Base-by-base conservation (phyloP, 371 early-diverging fungal species). In the Saksenaea oblongispora region DNA sequence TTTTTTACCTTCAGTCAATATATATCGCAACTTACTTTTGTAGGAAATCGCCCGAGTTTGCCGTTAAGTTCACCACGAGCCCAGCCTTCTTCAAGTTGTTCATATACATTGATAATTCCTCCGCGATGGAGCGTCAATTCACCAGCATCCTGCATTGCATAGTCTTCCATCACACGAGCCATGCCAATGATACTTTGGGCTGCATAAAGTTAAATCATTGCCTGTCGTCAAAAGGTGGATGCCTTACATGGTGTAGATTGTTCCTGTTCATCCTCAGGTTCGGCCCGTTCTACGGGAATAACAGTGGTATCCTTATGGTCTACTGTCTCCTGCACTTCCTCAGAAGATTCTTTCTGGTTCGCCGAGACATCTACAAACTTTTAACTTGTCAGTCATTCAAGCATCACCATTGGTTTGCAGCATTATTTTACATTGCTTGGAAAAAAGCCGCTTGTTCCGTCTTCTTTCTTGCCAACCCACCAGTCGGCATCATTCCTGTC, bases 31-130 rank as follows among this genome's bases (percentile, higher is more conserved):
- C 54, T 62, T 82, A 87, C 83, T 74, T 85, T 83, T 39, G 83
- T 82, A 14, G 92, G 93, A 71, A 91, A 88, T 39, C 75, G 71
- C 35, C 93, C 93, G 15, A 78, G 67, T 54, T 80, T 83, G 54
- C 91, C 91, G 65, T 90, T 86, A 60, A 84, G 66, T 65, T 86
- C 89, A 44, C 91, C 93, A 56, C 79, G 73, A 71, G 83, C 81
- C 88, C 91, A 92, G n/a, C 87, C 89, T 54, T 85, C 83, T 53
- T 88, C 85, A 42, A 76, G 73, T 54, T 84, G 76, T 66, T 88
- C 86, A 44, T 86, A 71, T 8, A 92, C 71, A 36, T 86, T 87
- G 13, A 92, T 78, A 53, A 89, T 82, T 31, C 85, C 89, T 35
- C 92, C 93, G 18, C 72, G 73, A 36, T 82, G 82, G 53, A 93